Base-by-base conservation (phyloP, 768 basidiomycete species). In the Auricularia cornea region DNA sequence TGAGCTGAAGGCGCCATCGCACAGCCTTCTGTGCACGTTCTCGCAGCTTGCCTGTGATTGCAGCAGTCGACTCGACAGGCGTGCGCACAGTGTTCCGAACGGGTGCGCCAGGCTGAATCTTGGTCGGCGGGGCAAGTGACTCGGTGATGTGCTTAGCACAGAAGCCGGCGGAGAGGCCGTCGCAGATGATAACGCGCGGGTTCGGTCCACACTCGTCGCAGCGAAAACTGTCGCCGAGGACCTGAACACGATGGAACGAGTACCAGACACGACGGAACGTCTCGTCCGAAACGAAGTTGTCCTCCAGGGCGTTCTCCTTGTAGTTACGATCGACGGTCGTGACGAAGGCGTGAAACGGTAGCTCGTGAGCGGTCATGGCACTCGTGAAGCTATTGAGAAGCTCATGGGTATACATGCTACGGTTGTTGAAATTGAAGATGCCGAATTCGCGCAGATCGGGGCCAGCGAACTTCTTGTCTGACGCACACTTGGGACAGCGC, bases 371-470 rank as follows among this genome's bases (percentile, higher is more conserved):
- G 1, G 68, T 66, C 48, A 64, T 68, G 2, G 59, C 28, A 33
- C 41, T 66, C 3, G 68, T 69, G 60, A 62, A 69, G 11, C 59
- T 44, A 40, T 69, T 65, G 23, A 69, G 64, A 4, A 69, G 60
- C 33, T 69, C 67, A 26, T 69, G 68, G 1, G 68, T 61, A 63
- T 68, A 69, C 8, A 65, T 52, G 23, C 60, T 41, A 2, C n/a
- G 10, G 38, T 69, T 69, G 60, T 68, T 69, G 63, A 61, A 64
- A 40, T 68, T 69, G 60, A 69, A 65, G 26, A 69, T 30, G 4
- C 63, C 66, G 33, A 59, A 8, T 10, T 33, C 20, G 1, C 62
- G 52, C 3, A 62, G 60, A 40, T 69, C 67, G 12, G 68, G 65
- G 5, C 68, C 68, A n/a, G 44, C 32, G 18, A 38, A 28, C 11